Evolutionary conservation across 768 basidiomycete species (phyloP).

Genomic region (Tricholoma matsutake): DNA sequence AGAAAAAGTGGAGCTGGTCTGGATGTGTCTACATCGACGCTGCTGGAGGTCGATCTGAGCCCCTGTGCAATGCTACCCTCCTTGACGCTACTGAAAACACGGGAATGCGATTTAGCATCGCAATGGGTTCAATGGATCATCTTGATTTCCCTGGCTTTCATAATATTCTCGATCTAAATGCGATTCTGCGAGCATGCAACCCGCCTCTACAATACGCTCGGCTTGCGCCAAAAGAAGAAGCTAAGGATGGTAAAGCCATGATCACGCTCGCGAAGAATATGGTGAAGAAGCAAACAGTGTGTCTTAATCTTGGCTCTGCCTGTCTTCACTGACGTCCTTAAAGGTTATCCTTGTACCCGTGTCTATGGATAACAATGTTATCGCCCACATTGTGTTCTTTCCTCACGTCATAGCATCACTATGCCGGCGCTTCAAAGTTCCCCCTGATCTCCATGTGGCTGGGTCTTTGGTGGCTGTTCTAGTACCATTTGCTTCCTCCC

Average conservation of each 20-base stretch:
- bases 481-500: constrained; percentile 43
- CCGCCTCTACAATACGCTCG: constrained; percentile 51
- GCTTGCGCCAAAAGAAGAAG: constrained; percentile 37
- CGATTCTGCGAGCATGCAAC: constrained; percentile 48
- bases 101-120: constrained; percentile 46
- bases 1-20: constrained; percentile 64
- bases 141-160: constrained; percentile 48
- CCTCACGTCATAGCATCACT: constrained; percentile 34
- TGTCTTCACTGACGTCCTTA: constrained; percentile 3
- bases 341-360: constrained; percentile 52
- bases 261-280: constrained; percentile 44
- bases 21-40: constrained; percentile 49
- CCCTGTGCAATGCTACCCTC: constrained; percentile 48
- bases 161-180: constrained; percentile 41
- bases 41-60: constrained; percentile 34
- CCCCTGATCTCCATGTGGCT: constrained; percentile 27
- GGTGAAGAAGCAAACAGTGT: constrained; percentile 45
- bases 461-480: constrained; percentile 40
- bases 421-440: constrained; percentile 39
- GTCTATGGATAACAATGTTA: constrained; percentile 41
- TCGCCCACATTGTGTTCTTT: constrained; percentile 58
- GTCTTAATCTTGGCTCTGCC: constrained; percentile 13
- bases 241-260: constrained; percentile 38
- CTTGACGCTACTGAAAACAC: constrained; percentile 41
- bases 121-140: constrained; percentile 38